Base-by-base conservation (phyloP, 1,139 yeast genomes). In the Debaryomyces coudertii region DNA sequence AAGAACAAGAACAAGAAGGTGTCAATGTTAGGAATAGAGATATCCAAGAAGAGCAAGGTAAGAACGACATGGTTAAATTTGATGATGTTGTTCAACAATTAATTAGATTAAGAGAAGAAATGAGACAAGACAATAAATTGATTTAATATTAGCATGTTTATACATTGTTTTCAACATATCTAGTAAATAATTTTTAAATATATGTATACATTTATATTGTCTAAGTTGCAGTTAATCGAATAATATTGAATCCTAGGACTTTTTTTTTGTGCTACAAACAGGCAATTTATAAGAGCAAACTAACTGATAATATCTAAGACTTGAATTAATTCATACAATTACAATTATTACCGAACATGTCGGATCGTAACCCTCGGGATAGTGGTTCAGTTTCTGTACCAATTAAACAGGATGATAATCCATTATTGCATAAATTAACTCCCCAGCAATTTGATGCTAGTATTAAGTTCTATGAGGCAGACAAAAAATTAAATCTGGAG, bases 11-110 rank as follows among this genome's bases (percentile, higher is more conserved):
- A 53, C 81, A 83, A 58, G 74, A 80, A 53, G 79, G 93, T 57
- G 97, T 93, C 53, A 90, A 90, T 65, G 85, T 92, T 54, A 87
- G 97, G 79, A 87, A 89, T 74, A 86, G 98, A 79, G 97, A 90
- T 66, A 89, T 89, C 61, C 71, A 74, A 47, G 76, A 69, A 56
- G 92, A 87, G 64, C 96, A 90, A 75, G 90, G 89, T 68, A 90
- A 90, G 85, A 88, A 89, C 57, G 96, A 85, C 47, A 87, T 90
- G 60, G 81, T 88, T 49, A 68, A 80, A 45, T 79, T 90, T 53
- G 89, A 80, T 42, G 78, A 74, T 16, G 95, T 92, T 50, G 76
- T 90, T 49, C 69, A 77, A 49, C 89, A 87, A 73, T 73, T 90
- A 71, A 60, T 69, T 57, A 73, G 63, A 38, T 81, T 88, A 72